Evolutionary conservation across 163 green algal genomes (phyloP), one percentile per base, ranked within the genome.

Genomic region (Prototheca wickerhamii): DNA sequence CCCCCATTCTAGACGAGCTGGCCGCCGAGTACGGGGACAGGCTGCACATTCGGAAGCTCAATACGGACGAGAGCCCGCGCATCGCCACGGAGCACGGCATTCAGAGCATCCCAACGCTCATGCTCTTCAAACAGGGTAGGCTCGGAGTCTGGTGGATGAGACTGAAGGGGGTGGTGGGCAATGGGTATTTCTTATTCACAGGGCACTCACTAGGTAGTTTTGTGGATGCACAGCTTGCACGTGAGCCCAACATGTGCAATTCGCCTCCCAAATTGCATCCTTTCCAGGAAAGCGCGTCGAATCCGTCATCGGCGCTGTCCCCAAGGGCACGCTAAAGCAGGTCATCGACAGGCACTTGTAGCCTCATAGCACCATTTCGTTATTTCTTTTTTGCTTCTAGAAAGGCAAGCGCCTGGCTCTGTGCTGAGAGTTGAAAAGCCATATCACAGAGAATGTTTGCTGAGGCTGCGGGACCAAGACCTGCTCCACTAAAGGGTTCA

Each of bases 31-130:
- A 95, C 68, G 81, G 55, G 2, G 88, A 77, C 54, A 94, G 90
- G 81, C 58, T 99, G 18, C 84, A 83, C 64, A 90, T 80, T 83
- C 76, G 87, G 30, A 99, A 99, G 82, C 74, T 98, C 21, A 98
- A 99, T 89, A 99, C 92, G 20, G 94, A 99, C 60, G 89, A 98
- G 80, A 91, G 73, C 70, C 91, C 93, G 23, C 73, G 75, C 61
- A 78, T 96, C 20, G 94, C 94, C 28, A 95, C 88, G 18, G 86
- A 97, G 75, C 96, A 95, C 67, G 91, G 90, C 59, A 98, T 99
- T 67, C 78, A 94, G 32, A 90, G 74, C 75, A 99, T 99, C 49
- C 94, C 94, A 21, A 99, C 94, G 37, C 84, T 96, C 43, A 94
- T 96, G 86, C 72, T 96, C 60, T 95, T 94, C 82, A 95, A 95